phyloP scores from a whole-genome alignment of 495 filamentous ascomycete species.

The Hapsidospora chrysogenum region DNA sequence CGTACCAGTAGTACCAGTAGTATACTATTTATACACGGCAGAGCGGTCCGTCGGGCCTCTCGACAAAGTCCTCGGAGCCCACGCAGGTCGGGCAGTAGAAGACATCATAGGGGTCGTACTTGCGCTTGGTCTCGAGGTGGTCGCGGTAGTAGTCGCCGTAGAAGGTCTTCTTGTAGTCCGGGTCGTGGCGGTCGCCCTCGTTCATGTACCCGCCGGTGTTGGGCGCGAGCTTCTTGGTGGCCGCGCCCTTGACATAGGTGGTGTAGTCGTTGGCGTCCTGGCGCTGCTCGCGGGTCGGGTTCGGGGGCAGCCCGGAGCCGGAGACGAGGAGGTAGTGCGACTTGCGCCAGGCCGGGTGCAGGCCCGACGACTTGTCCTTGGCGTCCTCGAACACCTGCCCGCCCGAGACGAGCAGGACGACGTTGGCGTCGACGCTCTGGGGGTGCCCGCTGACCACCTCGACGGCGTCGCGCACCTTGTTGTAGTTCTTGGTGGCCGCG shows the following conservation, averaged over 20 bases:
- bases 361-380: constrained; percentile 2
- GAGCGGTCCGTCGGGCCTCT: not conserved
- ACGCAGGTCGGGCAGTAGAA: constrained; percentile 41
- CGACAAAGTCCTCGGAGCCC: constrained; percentile 28
- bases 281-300: constrained; percentile 3
- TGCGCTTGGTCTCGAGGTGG: constrained; percentile 29
- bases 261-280: constrained; percentile 5
- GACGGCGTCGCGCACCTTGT: constrained; percentile 10
- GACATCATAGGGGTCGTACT: constrained; percentile 31
- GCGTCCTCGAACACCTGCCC: constrained; percentile 3
- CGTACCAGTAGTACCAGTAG: too few relatives aligned
- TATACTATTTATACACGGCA: not conserved
- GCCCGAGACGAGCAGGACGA: constrained; percentile 9
- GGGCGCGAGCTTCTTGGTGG: constrained; percentile 10
- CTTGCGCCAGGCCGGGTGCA: constrained; percentile 12
- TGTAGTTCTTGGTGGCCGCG: constrained; percentile 11
- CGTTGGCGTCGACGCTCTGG: constrained; percentile 7
- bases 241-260: constrained; percentile 8
- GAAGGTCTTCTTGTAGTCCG: constrained; percentile 44
- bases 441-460: constrained; percentile 7
- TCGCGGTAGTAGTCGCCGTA: constrained; percentile 32
- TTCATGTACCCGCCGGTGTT: constrained; percentile 29
- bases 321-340: constrained; percentile 4
- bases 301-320: constrained; percentile 4
- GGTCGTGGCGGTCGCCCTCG: constrained; percentile 43